Base-by-base conservation (phyloP, 371 early-diverging fungal genomes). In the Modicella reniformis region DNA sequence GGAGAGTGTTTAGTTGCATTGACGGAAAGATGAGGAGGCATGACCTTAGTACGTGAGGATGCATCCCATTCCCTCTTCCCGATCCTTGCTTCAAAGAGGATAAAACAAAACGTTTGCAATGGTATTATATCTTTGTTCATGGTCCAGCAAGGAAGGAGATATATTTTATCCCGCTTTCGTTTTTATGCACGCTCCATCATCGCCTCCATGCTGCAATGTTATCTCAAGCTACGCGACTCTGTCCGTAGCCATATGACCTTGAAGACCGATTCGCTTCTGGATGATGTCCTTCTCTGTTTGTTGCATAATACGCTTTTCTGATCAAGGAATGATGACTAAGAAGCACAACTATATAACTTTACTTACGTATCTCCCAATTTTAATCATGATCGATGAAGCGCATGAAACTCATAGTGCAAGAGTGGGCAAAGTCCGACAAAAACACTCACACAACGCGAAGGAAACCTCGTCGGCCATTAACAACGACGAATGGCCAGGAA, bases 341-440 rank as follows among this genome's bases (percentile, higher is more conserved):
- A 17, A 10, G 17, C 44, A 44, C 44, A 44, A 44, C 44, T 44
- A n/a, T n/a, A n/a, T n/a, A 44, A 44, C 44, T 12, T 12, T 12
- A 12, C 37, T 37, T 37, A 8, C 12, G 23, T 37, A 26, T 62
- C 44, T 49, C 47, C 25, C 17, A n/a, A 32, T 66, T 3, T n/a
- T 32, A 44, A 10, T 19, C 19, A 29, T 47, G 12, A 30, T 26
- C 19, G 23, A 21, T 25, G 9, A 65, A 72, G 72, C 72, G 72
- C 32, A 72, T 72, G 72, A 72, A 66, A 33, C 65, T 26, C 1
- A 72, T 72, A 49, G 66, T 62, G 26, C 53, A 62, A 26, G 67
- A 32, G 15, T 72, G 72, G 72, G 72, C 72, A 15, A 57, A 62
- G n/a, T 72, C 72, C 26, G 67, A 72, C 10, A 72, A 72, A 56